Conservation (phyloP, 179 eudicot species). For the Gypsophila paniculata region DNA sequence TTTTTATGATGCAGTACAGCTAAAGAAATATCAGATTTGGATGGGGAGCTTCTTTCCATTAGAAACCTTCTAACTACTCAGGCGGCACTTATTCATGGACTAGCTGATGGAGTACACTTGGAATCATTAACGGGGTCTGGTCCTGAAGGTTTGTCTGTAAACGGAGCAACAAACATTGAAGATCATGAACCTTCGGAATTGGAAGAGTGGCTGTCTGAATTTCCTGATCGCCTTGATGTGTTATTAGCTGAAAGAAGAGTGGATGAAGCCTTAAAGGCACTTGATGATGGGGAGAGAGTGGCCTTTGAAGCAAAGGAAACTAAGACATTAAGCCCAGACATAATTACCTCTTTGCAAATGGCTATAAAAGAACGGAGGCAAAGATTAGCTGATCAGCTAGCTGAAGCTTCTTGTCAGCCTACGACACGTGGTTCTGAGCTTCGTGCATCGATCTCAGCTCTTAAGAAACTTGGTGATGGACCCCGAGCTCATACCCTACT, state of each 20-base stretch:
- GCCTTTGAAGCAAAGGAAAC: slow-evolving; percentile 75
- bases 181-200: slow-evolving; percentile 63
- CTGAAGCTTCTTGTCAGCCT: slow-evolving; percentile 95
- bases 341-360: slow-evolving; percentile 52
- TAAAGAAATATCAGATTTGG: slow-evolving; percentile 96
- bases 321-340: slow-evolving; percentile 48
- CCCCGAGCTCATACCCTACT: slow-evolving; percentile 90
- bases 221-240: slow-evolving; percentile 89
- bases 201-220: slow-evolving; percentile 73
- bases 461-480: slow-evolving; percentile 89
- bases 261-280: slow-evolving; percentile 75
- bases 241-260: slow-evolving; percentile 95
- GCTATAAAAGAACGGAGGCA: slow-evolving; percentile 68
- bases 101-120: slow-evolving; percentile 86
- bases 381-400: slow-evolving; percentile 93
- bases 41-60: slow-evolving; percentile 91
- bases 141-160: slow-evolving; percentile 40
- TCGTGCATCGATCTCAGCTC: slow-evolving; percentile 79
- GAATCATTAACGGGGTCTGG: slow-evolving; percentile 46
- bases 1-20: slow-evolving; percentile 59
- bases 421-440: slow-evolving; percentile 93
- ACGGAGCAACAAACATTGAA: slow-evolving; percentile 37
- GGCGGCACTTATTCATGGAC: slow-evolving; percentile 78
- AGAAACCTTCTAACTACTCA: slow-evolving; percentile 93
- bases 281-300: slow-evolving; percentile 76